phyloP scores from a whole-genome alignment of 108 stramenopile genomes.

The Cyclotella sp. region DNA sequence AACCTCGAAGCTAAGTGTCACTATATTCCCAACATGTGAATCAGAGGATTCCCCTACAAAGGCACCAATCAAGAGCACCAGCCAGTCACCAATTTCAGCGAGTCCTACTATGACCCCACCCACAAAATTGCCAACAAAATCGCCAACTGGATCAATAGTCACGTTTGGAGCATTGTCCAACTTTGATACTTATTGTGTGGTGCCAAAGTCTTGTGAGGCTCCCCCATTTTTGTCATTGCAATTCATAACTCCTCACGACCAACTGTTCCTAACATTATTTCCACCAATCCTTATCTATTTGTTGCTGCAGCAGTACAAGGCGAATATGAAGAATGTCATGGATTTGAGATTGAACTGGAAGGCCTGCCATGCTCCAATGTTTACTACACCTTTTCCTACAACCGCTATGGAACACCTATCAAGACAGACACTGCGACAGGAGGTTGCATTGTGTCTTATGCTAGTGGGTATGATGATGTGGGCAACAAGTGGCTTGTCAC shows the following conservation, averaged over 20 bases:
- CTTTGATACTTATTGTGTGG: constrained; percentile 18
- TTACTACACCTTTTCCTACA: constrained; percentile 15
- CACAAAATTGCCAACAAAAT: no score
- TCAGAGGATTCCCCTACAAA: no score
- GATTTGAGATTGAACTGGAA: constrained; percentile 19
- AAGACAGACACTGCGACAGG: constrained; percentile 11
- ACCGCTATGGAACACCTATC: constrained; percentile 5
- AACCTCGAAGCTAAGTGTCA: no score
- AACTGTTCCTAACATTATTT: not conserved
- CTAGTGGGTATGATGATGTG: constrained; percentile 4
- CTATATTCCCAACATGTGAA: no score
- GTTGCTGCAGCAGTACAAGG: not conserved
- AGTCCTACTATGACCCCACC: no score
- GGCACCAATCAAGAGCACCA: no score
- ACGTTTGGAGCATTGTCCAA: constrained; percentile 6
- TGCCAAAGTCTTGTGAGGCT: not conserved
- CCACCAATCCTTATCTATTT: not conserved
- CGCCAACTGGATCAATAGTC: not conserved
- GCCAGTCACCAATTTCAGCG: no score
- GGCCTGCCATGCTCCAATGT: not conserved
- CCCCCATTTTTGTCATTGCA: not conserved
- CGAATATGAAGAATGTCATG: constrained; percentile 6
- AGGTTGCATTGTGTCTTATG: constrained; percentile 5
- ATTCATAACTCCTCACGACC: no score
- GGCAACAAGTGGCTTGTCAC: not conserved